These are phyloP conservation scores for Aspergillus amoenus DNA, from an alignment of 2,329 filamentous ascomycete species.

Conservation along the genomic window DNA sequence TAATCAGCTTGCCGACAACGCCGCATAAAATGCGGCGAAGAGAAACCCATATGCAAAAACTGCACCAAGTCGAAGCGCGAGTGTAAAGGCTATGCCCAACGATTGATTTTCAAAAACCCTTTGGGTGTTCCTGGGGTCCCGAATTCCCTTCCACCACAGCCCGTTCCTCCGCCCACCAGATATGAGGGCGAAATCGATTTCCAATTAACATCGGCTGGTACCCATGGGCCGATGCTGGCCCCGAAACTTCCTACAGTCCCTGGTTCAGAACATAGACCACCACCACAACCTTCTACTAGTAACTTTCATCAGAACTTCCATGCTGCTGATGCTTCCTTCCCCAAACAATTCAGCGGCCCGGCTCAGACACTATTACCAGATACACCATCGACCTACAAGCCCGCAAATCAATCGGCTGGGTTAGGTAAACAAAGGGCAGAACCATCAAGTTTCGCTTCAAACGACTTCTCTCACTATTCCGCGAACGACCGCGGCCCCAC, in stretches of 20 bases:
- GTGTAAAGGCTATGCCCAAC: slow-evolving; percentile 45
- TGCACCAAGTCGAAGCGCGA: slow-evolving; percentile 48
- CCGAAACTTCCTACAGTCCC: slow-evolving; percentile 27
- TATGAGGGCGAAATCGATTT: slow-evolving; percentile 22
- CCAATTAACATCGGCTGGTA: slow-evolving; percentile 29
- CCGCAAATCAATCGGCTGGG: neutral
- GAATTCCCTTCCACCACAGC: slow-evolving; percentile 19
- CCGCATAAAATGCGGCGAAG: slow-evolving; percentile 96
- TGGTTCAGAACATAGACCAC: slow-evolving; percentile 11
- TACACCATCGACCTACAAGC: neutral
- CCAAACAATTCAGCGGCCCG: slow-evolving; percentile 19
- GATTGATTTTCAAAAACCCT: slow-evolving; percentile 43
- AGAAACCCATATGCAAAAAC: slow-evolving; percentile 52
- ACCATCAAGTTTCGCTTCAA: neutral
- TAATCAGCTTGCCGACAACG: slow-evolving; percentile 79
- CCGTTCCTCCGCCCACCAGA: slow-evolving; percentile 20
- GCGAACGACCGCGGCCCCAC: neutral
- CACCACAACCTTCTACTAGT: slow-evolving; percentile 7
- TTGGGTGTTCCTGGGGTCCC: slow-evolving; percentile 33
- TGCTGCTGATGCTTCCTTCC: slow-evolving; percentile 10
- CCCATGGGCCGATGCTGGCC: slow-evolving; percentile 35
- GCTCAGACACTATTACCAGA: slow-evolving; percentile 10
- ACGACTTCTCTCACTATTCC: neutral
- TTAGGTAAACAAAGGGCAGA: neutral
- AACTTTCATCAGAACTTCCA: slow-evolving; percentile 1